Evolutionary conservation across 176 grass and related monocot genomes (phyloP).

Genomic region (Eleusine coracana): DNA sequence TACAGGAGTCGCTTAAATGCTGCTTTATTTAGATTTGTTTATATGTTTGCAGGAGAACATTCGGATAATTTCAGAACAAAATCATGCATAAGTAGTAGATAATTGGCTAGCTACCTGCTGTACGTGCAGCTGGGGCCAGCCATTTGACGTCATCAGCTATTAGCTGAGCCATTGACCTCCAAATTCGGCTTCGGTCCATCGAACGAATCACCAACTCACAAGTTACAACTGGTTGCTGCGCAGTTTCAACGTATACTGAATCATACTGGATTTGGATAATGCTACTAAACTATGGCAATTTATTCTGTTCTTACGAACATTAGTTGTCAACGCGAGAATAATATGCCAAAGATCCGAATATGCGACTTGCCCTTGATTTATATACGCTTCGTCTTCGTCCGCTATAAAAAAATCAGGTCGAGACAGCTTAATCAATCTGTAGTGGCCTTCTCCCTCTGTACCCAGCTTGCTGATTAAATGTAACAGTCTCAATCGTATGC

Average conservation of each 20-base stretch:
- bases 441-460: neutral
- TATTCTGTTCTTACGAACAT: neutral
- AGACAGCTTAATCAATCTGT: neutral
- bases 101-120: neutral
- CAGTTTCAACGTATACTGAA: neutral
- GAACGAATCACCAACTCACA: neutral
- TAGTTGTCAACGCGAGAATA: neutral
- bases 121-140: neutral
- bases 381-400: neutral
- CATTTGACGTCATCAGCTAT: neutral
- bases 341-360: constrained; percentile 36
- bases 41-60: neutral
- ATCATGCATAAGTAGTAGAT: neutral
- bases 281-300: neutral
- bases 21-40: neutral
- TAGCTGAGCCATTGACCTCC: neutral
- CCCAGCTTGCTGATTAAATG: neutral
- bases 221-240: neutral
- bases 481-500: neutral
- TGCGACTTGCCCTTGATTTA: neutral
- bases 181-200: neutral
- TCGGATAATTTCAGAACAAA: neutral
- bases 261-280: neutral
- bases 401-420: neutral
- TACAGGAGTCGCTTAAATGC: neutral